Base-by-base conservation (phyloP, 2,329 filamentous ascomycete genomes). In the Fusarium anguioides region DNA sequence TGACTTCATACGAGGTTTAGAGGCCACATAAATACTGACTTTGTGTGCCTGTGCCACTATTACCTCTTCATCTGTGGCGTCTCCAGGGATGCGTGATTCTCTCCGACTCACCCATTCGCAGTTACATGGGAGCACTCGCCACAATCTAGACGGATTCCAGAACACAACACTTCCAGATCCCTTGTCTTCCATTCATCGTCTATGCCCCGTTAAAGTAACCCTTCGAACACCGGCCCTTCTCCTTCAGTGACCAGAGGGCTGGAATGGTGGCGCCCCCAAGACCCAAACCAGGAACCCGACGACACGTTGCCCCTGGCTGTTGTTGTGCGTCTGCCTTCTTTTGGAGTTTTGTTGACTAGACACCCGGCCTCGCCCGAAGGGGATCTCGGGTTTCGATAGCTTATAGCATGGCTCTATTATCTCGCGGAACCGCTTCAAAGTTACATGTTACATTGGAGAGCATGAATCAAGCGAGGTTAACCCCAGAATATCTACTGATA, bases 101-200 rank as follows among this genome's bases (percentile, higher is more conserved):
- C 62, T 60, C 62, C 51, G 41, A 58, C 33, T 45, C 29, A 42
- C 49, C 55, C 36, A 69, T 67, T 71, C 54, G 53, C 50, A 57
- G 51, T n/a, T 35, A n/a, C 27, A 63, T 29, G 44, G 65, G 52
- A 63, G 61, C 62, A 69, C 49, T 69, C 62, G 66, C 66, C 66
- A 69, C 66, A 67, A 48, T 67, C 51, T 65, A 56, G 64, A 68
- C 41, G 37, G 56, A 62, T 68, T 68, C 65, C 65, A 68, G 64
- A 68, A 67, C 59, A 51, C 60, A 65, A 59, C 55, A 68, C 50
- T 33, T 17, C 31, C 61, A 48, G 48, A 51, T 60, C 64, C 53
- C 52, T 60, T 65, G 40, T 37, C 58, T 47, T 52, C 46, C 40
- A 51, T 47, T 44, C 33, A 41, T 44, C 24, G 23, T 24, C 49